Base-by-base conservation (phyloP, 2,329 filamentous ascomycete species). In the Amphichorda felina region DNA sequence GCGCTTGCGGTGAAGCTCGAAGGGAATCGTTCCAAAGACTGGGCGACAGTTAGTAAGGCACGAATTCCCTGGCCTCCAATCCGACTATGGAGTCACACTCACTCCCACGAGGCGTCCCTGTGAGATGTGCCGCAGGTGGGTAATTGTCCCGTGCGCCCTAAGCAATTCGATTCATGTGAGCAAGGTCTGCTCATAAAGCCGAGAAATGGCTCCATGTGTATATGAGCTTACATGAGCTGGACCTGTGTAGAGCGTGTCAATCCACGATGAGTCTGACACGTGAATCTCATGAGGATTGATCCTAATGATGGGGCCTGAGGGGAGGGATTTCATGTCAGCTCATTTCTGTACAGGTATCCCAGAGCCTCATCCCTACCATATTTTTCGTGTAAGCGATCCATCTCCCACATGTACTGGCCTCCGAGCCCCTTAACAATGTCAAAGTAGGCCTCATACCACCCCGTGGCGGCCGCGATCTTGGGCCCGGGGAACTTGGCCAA, bases 401-500 rank as follows among this genome's bases (percentile, higher is more conserved):
- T 15, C 18, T 37, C 30, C 10, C 22, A 11, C 19, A 37, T 18
- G 21, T 33, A 31, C 24, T 33, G 19, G 18, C 28, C 36, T 14
- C 22, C 21, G 13, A 17, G 35, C 14, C 29, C 8, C 6, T n/a
- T n/a, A 9, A 17, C 5, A 16, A 37, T 14, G 17, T 37, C 36
- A 28, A 26, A 33, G 19, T 34, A 37, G 9, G 36, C 36, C 21
- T 32, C 28, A 21, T 35, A 35, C 24, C 25, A 35, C 2, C 24
- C 13, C 10, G 36, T 38, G 8, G 27, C 31, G 10, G 36, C 36
- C 8, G 36, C 36, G 9, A 38, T 11, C 24, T 35, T 38, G 2
- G 36, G 36, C 14, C 36, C 36, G 8, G 36, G 36, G 26, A 38
- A 38, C 32, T 30, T 35, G 26, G 34, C 27, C 28, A 36, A 17